Base-by-base conservation (phyloP, 108 stramenopile genomes). In the Cyclostephanos tholiformis region DNA sequence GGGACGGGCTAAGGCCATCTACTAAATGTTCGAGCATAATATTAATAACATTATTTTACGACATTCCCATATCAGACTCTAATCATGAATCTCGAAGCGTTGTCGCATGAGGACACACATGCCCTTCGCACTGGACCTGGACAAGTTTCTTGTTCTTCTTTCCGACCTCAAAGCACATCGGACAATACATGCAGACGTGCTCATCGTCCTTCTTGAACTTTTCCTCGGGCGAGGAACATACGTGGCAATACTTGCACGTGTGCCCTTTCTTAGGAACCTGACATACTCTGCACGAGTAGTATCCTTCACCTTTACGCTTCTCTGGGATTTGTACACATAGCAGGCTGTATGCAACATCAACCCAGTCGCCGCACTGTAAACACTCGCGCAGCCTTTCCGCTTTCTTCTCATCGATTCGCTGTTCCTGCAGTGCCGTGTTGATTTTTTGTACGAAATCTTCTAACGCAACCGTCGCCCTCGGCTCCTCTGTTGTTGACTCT, bases 71-170 rank as follows among this genome's bases (percentile, higher is more conserved):
- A 23, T 44, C 20, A 65, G 9, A 25, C 2, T 27, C 26, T 55
- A 26, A 25, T 25, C 26, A 26, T 55, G 22, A 0, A 53, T 53
- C 52, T 53, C 52, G 52, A 22, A 25, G 52, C 52, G 23, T 5
- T 55, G 9, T 20, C 53, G 9, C 51, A 35, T 73, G 72, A 9
- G 74, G 56, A 39, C 75, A 75, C 35, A 20, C n/a, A 8, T 48
- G 41, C 59, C 27, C 22, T 9, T 53, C 44, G 50, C 51, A 59
- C 17, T 27, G 59, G 16, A 75, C 59, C 65, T 75, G 75, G 41
- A 75, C 30, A 36, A 75, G 26, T 56, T 75, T 75, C 23, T 75
- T 75, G 20, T 29, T 75, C 75, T 46, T 75, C 66, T 75, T 75
- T 10, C 75, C 75, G 19, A 27, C 60, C 32, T 68, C 67, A 62